Base-by-base conservation (phyloP, 129 eudicot genomes). In the Lactuca saligna region DNA sequence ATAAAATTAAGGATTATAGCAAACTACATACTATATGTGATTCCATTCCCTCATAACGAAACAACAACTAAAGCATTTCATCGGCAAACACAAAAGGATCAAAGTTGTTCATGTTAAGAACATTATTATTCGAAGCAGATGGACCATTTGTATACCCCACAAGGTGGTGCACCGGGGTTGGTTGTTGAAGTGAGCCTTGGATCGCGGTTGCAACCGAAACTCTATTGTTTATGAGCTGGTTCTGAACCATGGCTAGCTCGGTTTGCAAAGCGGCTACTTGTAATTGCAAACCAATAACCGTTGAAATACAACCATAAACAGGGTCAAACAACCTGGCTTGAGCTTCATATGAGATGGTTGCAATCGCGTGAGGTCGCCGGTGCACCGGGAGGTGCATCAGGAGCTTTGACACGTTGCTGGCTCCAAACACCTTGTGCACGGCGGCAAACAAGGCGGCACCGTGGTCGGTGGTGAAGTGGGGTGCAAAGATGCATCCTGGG, bases 281-380 rank as follows among this genome's bases (percentile, higher is more conserved):
- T 74, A 83, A 85, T 56, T 85, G 88, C 82, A 91, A 78, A 61
- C 85, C 88, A 51, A 85, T 75, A 59, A 91, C 78, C 12, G 92
- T 80, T 37, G 93, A 81, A 29, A 85, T 90, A 68, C 97, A 91
- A 50, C 97, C 97, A 54, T 84, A 82, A 63, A 85, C 97, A 3
- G 97, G 97, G 75, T 91, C 93, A 4, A 90, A 82, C 73, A 91
- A 78, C 82, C 97, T 75, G 4, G 96, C 90, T 58, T 91, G 97
- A 66, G 97, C 97, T 74, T 91, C 97, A 65, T 88, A 91, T 2
- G 78, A 81, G 4, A 91, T 81, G 41, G 97, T 88, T 55, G 75
- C 85, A 42, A 85, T 82, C 0, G 97, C 97, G 56, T 83, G 88
- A 49, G 71, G 80, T 14, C 90, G 76, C 33, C 82, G 82, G 71